phyloP scores from a whole-genome alignment of 306 rosid species.

The Cucumis melo region DNA sequence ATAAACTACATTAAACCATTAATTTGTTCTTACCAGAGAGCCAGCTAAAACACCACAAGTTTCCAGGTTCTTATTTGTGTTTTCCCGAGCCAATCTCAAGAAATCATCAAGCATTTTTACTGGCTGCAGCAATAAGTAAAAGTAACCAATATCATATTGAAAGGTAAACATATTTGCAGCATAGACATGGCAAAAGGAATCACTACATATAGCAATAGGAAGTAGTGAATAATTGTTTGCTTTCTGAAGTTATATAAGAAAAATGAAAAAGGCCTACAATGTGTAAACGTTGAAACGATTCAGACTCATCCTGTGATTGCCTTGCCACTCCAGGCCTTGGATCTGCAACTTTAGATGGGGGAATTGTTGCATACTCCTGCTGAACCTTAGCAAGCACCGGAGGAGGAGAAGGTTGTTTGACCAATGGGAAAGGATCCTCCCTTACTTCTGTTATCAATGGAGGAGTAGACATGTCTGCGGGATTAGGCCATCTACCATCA shows the following conservation, averaged over 20 bases:
- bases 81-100: constrained; percentile 68
- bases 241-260: neutral
- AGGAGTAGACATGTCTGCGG: constrained; percentile 39
- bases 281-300: constrained; percentile 65
- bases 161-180: neutral
- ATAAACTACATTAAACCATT: neutral
- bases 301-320: constrained; percentile 46
- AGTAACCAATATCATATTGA: constrained; percentile 7
- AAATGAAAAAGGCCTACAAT: constrained; percentile 38
- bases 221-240: neutral
- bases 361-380: constrained; percentile 42
- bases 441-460: constrained; percentile 32
- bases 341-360: constrained; percentile 92
- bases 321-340: constrained; percentile 90
- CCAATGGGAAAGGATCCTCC: constrained; percentile 48
- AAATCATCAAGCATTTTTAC: constrained; percentile 89
- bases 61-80: constrained; percentile 76
- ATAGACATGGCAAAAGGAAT: neutral
- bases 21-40: constrained; percentile 51
- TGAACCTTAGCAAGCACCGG: constrained; percentile 83
- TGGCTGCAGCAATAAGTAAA: constrained; percentile 45
- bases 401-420: constrained; percentile 80
- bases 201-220: neutral
- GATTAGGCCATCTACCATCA: constrained; percentile 60
- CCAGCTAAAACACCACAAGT: constrained; percentile 98